A percentile compares a stretch with the other conserved stretches of the same genome.
Evolutionary conservation across 2,329 filamentous ascomycete species (phyloP).

Genomic region (Aspergillus ochraceus): DNA sequence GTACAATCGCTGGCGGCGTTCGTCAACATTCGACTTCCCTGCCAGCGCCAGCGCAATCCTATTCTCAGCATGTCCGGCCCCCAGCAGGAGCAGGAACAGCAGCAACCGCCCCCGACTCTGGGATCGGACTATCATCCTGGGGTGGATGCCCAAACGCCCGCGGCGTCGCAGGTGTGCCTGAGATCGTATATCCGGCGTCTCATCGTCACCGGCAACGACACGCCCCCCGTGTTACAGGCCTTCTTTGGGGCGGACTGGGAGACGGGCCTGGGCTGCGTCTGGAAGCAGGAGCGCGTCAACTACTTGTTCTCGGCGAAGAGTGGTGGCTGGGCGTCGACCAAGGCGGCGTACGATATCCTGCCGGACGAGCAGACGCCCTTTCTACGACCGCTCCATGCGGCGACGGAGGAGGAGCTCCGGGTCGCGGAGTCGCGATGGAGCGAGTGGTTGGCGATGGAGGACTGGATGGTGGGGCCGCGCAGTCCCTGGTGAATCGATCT

Average conservation of each 20-base stretch:
- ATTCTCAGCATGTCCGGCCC: conserved; percentile 32
- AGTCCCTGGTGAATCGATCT: conserved; percentile 32
- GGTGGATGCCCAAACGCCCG: not conserved
- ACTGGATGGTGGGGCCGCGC: conserved; percentile 90
- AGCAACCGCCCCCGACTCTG: conserved; percentile 26
- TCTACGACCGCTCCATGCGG: conserved; percentile 73
- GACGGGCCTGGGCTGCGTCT: conserved; percentile 74
- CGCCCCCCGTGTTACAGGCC: conserved; percentile 76
- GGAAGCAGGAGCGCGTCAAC: conserved; percentile 86
- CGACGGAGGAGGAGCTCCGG: conserved; percentile 75
- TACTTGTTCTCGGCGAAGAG: conserved; percentile 95
- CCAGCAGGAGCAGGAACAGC: conserved; percentile 27
- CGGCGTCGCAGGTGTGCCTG: conserved; percentile 57
- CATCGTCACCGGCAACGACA: conserved; percentile 89
- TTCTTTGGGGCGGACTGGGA: conserved; percentile 92
- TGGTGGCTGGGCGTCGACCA: conserved; percentile 83
- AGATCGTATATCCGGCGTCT: conserved; percentile 89
- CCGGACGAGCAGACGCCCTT: conserved; percentile 84
- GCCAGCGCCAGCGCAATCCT: conserved; percentile 61
- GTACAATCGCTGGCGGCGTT: conserved; percentile 87
- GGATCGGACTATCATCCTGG: not conserved
- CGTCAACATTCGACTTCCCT: conserved; percentile 88
- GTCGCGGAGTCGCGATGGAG: conserved; percentile 84
- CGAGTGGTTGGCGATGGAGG: conserved; percentile 93
- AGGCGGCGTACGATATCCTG: conserved; percentile 83